Evolutionary conservation across 352 stramenopile species (phyloP), one percentile per base, ranked within the genome.

Genomic region (Phytopythium vexans): DNA sequence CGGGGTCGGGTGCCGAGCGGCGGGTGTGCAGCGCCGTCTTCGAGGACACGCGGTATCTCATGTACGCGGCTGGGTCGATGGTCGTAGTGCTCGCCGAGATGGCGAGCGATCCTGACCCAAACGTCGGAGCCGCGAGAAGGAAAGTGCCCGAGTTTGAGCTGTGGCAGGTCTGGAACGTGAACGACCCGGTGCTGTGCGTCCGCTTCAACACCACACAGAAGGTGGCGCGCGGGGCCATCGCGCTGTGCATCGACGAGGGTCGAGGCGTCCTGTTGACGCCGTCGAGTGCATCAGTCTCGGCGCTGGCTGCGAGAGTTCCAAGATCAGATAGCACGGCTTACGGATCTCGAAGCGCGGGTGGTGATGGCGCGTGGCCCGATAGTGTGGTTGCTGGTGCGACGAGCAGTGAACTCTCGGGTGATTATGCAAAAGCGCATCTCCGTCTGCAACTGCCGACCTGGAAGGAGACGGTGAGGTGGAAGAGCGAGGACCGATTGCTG

Each of bases 341-440:
- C 10, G 36, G 12, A 14, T 21, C 8, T 5, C 39, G 27, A 14
- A 21, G 35, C 12, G 37, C 21, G 9, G 16, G 36, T 8, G 36
- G 35, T 6, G 48, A 54, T 8, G 32, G 31, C 8, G 44, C 38
- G 3, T 27, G 16, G n/a, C n/a, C 8, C 36, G 48, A 54, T 27
- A n/a, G 37, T 27, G 36, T 35, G 3, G n/a, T 16, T n/a, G 35
- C 35, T 11, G 37, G 35, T 40, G 34, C n/a, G 8, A 39, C 7
- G 35, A 32, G 7, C 12, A 58, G 39, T 3, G 64, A 75, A 15
- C 51, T 73, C 6, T 61, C 52, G 11, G 49, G 32, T 39, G 69
- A 87, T 43, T 88, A 90, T 38, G 69, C 70, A 12, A 87, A 86
- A 54, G 49, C 80, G 52, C 82, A 93, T 67, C 35, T 92, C n/a